These are phyloP conservation scores for Rubus parviflorus DNA, from an alignment of 306 rosid species.

Conservation along the genomic window DNA sequence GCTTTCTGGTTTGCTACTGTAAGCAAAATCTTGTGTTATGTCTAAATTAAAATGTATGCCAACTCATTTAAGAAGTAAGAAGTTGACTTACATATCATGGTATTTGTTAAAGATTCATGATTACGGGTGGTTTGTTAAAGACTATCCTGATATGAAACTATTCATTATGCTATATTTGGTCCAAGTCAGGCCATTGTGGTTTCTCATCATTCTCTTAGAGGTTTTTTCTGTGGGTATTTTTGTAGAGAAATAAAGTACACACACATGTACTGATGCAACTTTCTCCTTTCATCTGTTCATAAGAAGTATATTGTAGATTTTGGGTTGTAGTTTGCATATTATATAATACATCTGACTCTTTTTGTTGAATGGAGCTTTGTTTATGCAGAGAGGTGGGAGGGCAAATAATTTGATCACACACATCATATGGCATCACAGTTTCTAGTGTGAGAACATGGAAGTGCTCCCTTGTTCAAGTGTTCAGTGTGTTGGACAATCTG, in stretches of 20 bases:
- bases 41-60: not conserved
- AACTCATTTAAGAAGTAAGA: not conserved
- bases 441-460: constrained; percentile 59
- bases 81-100: not conserved
- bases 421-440: constrained; percentile 31
- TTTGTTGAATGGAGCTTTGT: constrained; percentile 21
- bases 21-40: not conserved
- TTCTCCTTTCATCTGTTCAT: not conserved
- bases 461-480: constrained; percentile 81
- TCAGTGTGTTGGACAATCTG: constrained; percentile 66
- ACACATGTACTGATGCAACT: not conserved
- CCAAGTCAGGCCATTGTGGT: not conserved
- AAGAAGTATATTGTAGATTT: not conserved
- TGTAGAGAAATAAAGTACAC: not conserved
- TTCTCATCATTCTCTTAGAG: not conserved
- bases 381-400: constrained; percentile 41
- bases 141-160: not conserved
- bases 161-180: not conserved
- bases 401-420: constrained; percentile 27
- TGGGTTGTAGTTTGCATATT: not conserved
- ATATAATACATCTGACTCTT: not conserved
- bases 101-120: not conserved
- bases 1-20: too few species aligned
- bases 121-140: not conserved
- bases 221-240: not conserved